phyloP scores from a whole-genome alignment of 768 basidiomycete species.

The Trametes cingulata region DNA sequence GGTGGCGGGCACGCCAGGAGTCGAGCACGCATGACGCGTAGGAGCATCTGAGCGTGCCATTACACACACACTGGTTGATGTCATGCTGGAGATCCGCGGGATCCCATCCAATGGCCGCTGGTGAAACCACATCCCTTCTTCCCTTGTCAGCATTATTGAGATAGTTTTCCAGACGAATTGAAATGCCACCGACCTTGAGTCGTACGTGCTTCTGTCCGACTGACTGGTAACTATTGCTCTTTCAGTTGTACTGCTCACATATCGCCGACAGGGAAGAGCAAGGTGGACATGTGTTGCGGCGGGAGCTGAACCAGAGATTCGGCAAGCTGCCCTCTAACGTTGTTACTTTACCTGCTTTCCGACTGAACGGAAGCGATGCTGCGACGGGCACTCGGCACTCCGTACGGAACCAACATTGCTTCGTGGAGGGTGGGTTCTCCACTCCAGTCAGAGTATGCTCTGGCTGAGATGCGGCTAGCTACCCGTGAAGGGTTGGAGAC shows the following conservation, averaged over 20 bases:
- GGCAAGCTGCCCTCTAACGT: background rate
- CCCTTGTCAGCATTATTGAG: background rate
- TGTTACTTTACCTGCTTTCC: background rate
- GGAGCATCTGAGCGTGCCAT: background rate
- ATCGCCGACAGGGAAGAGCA: too few relatives aligned
- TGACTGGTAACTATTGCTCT: too few relatives aligned
- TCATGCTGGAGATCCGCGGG: background rate
- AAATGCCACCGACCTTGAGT: too few relatives aligned
- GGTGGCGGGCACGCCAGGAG: conserved; percentile 62
- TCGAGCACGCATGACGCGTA: background rate
- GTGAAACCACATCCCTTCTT: background rate
- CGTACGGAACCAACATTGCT: background rate
- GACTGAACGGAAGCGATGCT: background rate
- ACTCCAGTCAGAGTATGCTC: background rate
- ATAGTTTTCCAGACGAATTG: too few relatives aligned
- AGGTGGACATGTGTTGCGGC: too few relatives aligned
- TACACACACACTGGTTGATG: too few relatives aligned
- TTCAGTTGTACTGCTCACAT: background rate
- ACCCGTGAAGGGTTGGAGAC: background rate
- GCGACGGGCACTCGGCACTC: background rate
- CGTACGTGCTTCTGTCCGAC: too few relatives aligned
- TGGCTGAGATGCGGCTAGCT: background rate
- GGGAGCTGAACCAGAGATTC: background rate
- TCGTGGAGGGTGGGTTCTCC: background rate
- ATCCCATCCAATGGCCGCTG: too few relatives aligned